Evolutionary conservation across 2,329 filamentous ascomycete genomes (phyloP), one percentile per base, ranked within the genome.

Genomic region (Beauveria brongniartii): DNA sequence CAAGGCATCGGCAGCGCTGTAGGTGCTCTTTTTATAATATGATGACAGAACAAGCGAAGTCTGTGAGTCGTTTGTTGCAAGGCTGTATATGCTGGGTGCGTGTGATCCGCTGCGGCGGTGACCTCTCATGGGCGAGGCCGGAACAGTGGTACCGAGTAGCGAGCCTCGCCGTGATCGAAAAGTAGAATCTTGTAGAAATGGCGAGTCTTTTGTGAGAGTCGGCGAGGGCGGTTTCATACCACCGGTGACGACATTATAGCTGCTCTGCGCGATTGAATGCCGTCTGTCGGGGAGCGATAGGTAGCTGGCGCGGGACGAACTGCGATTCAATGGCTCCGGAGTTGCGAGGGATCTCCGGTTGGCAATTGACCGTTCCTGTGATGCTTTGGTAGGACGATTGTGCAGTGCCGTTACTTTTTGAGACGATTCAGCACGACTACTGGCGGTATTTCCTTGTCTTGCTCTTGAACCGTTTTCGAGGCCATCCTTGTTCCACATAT

Each of bases 21-120:
- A 83, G 0, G 76, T 76, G 58, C 77, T 80, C 64, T 75, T 78
- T 26, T 78, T 75, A 40, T 77, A 76, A 55, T 78, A 79, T 0
- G 80, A 75, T 0, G 80, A 79, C 8, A 82, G 68, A 0, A 82
- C 72, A 6, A 86, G 70, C 0, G 83, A 85, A 2, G 78, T 75
- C 62, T 83, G 78, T 0, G 82, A 85, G 56, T 77, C 80, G 63
- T 80, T 82, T 0, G 82, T 82, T 22, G 77, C 77, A 3, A 87
- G 70, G 3, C 83, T 88, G 67, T 87, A 87, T 18, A 87, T 80
- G 64, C 84, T 88, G 2, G 78, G 77, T 0, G 76, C 74, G 61
- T 78, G 71, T 1, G 59, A 61, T 16, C 71, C 61, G 30, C 53
- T 69, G 28, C 65, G 59, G 12, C 63, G 64, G 34, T 67, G 69